Conservation (phyloP, 768 basidiomycete genomes). For the Russula compacta region DNA sequence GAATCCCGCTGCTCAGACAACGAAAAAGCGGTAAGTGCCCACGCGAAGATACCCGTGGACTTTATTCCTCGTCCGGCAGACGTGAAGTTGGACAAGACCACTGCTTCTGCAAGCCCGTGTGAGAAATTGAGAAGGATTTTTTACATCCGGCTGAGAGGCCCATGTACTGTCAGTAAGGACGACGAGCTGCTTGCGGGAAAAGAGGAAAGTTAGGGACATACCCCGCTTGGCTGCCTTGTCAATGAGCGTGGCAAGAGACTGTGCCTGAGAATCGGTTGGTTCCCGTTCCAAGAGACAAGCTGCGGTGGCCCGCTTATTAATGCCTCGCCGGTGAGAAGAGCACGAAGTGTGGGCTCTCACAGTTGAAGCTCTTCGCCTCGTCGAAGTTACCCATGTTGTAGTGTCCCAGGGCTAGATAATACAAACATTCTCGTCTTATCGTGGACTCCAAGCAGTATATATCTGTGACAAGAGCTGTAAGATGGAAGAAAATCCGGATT, state of each 20-base stretch:
- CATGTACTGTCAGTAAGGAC: no score
- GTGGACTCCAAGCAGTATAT: conserved; percentile 84
- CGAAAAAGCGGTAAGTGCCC: no score
- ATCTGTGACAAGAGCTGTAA: conserved; percentile 38
- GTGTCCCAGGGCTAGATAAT: conserved; percentile 92
- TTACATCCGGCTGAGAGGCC: no score
- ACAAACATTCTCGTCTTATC: conserved; percentile 88
- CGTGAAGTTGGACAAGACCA: no score
- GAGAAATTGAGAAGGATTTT: no score
- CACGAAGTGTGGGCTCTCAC: conserved; percentile 37
- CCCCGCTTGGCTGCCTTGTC: conserved; percentile 80
- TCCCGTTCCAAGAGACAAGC: conserved; percentile 85
- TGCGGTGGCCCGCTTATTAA: conserved; percentile 25
- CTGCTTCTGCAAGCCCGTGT: no score
- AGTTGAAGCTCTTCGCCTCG: conserved; percentile 87
- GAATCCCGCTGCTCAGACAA: no score
- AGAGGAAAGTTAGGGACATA: conserved; percentile 27
- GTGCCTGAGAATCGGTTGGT: conserved; percentile 87
- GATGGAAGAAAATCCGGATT: background rate
- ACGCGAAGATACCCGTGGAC: no score
- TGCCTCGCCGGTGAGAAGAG: background rate
- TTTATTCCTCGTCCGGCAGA: no score
- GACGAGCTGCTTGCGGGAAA: background rate
- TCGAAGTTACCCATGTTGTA: conserved; percentile 96
- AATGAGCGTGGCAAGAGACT: conserved; percentile 76